Base-by-base conservation (phyloP, 352 stramenopile species). In the Phytophthora pini region DNA sequence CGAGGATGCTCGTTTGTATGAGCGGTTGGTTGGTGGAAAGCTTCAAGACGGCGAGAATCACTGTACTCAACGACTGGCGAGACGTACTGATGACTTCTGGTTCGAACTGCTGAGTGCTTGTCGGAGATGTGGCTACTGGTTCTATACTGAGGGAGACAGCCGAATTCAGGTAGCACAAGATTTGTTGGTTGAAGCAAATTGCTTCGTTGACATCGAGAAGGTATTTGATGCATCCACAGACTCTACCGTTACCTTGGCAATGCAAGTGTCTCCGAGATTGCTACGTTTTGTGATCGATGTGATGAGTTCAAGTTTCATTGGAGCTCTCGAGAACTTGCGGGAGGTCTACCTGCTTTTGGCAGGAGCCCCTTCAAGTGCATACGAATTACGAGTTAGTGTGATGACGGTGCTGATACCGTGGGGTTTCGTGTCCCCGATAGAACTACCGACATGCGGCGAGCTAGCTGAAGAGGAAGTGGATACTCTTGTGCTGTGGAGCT, bases 241-340 rank as follows among this genome's bases (percentile, higher is more conserved):
- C 46, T 38, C 8, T 4, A 17, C 50, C 13, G 62, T 48, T 44
- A 7, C 24, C 0, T 39, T 20, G 15, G 65, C 49, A 31, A 27
- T 61, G 36, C 56, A 56, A 50, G 17, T 68, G 10, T 62, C 59
- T 44, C 76, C 71, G 29, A 53, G 51, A 5, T 48, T 90, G 27
- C 50, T 92, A 31, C 80, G 86, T 32, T 68, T 92, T 34, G 50
- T 81, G 20, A 71, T 87, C 1, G 81, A 92, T 27, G 40, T 79
- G 15, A 70, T 84, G 51, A 80, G 61, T 31, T 61, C 63, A 17
- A 90, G 79, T 39, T 71, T 90, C 17, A 65, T 92, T 39, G 85
- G 79, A 40, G 81, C 70, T 36, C 55, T 92, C 1, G 81, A 92
- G 40, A 72, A 77, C 13, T 22, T 84, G 31, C 67, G 54, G 7